A percentile compares a stretch with the other conserved stretches of the same genome.
phyloP scores from a whole-genome alignment of 768 basidiomycete genomes.

The Mycena albidolilacea region DNA sequence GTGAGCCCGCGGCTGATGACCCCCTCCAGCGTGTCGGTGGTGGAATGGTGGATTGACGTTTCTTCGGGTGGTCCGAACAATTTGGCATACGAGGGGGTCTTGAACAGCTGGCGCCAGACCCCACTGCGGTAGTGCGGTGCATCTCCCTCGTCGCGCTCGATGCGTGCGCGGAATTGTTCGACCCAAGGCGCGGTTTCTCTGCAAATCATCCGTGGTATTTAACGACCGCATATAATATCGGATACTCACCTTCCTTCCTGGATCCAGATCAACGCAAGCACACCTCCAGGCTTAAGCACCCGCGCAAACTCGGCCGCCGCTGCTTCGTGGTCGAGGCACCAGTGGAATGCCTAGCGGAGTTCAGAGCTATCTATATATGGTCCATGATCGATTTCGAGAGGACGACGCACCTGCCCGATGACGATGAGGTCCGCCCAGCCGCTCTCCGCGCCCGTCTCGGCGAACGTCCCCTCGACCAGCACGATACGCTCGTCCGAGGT shows the following conservation, averaged over 20 bases:
- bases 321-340: constrained; percentile 70
- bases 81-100: constrained; percentile 58
- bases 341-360: constrained; percentile 75
- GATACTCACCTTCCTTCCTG: constrained; percentile 45
- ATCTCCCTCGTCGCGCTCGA: constrained; percentile 63
- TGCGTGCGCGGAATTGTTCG: constrained; percentile 62
- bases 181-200: constrained; percentile 58
- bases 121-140: constrained; percentile 73
- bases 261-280: constrained; percentile 76
- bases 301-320: constrained; percentile 72
- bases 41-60: constrained; percentile 53
- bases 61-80: constrained; percentile 63
- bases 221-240: neutral
- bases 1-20: constrained; percentile 66
- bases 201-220: neutral
- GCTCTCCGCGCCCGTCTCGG: constrained; percentile 56
- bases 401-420: constrained; percentile 59
- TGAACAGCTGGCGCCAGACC: constrained; percentile 69
- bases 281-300: constrained; percentile 68
- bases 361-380: neutral
- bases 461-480: constrained; percentile 65
- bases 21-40: constrained; percentile 57
- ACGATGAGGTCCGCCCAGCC: constrained; percentile 68
- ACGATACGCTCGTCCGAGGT: constrained; percentile 54
- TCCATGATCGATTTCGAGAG: neutral